Percentiles rank a stretch among this genome's conserved stretches.
These are phyloP conservation scores for Rhodotorula sp. DNA, from an alignment of 1,284 basidiomycete species.

Conservation along the genomic window DNA sequence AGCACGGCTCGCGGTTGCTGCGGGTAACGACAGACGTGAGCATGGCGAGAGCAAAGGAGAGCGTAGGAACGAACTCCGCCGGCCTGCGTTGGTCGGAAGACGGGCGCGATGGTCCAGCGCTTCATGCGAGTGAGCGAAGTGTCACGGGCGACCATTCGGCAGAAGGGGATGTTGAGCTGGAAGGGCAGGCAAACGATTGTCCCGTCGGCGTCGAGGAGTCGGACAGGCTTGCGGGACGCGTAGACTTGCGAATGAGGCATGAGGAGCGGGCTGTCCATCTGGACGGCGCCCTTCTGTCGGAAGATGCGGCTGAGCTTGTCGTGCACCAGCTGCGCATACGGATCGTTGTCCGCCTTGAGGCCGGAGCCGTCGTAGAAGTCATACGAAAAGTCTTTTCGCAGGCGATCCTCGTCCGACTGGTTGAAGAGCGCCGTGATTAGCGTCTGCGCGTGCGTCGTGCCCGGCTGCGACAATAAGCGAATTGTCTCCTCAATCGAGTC, in stretches of 20 bases:
- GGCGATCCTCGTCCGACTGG: conserved; percentile 39
- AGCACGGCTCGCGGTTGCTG: conserved; percentile 44
- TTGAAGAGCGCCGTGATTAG: conserved; percentile 43
- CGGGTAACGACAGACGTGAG: not conserved
- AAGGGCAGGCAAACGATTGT: conserved; percentile 39
- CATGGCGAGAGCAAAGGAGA: not conserved
- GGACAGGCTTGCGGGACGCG: conserved; percentile 42
- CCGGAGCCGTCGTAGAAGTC: conserved; percentile 41
- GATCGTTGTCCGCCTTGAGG: conserved; percentile 43
- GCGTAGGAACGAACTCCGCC: conserved; percentile 25
- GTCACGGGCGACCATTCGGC: conserved; percentile 45
- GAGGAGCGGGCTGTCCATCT: conserved; percentile 40
- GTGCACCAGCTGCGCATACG: conserved; percentile 39
- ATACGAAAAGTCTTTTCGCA: conserved; percentile 43
- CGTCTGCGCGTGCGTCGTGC: conserved; percentile 42
- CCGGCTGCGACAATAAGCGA: conserved; percentile 40
- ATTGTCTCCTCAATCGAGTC: conserved; percentile 44
- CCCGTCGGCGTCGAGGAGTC: conserved; percentile 43
- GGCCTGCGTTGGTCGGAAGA: conserved; percentile 31
- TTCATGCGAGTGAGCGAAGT: conserved; percentile 42
- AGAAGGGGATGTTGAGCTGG: conserved; percentile 43
- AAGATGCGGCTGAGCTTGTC: conserved; percentile 44
- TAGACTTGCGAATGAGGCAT: conserved; percentile 43
- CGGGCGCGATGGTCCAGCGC: conserved; percentile 43
- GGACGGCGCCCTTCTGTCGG: conserved; percentile 41